A percentile compares a stretch with the other conserved stretches of the same genome.
phyloP scores from a whole-genome alignment of 371 early-diverging fungal genomes.

The Apophysomyces elegans region DNA sequence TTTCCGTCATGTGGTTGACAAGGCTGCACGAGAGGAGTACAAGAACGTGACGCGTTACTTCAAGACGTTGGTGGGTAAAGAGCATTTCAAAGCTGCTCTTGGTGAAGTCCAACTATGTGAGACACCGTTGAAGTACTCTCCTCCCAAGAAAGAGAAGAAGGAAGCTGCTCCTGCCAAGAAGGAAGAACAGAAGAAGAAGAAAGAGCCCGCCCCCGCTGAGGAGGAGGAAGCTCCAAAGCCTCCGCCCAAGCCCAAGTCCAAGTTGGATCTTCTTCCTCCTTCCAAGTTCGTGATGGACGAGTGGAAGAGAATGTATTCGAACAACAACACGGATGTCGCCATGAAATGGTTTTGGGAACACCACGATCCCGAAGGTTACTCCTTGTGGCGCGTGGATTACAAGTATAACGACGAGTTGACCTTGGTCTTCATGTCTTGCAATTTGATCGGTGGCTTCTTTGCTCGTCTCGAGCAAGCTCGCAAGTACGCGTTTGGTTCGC shows the following conservation, averaged over 20 bases:
- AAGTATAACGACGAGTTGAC: constrained; percentile 93
- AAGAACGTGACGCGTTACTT: constrained; percentile 90
- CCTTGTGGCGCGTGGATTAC: constrained; percentile 88
- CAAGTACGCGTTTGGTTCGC: constrained; percentile 92
- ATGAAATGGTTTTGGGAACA: constrained; percentile 90
- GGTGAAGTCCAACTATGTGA: constrained; percentile 60
- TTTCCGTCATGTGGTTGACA: constrained; percentile 53
- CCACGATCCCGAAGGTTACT: constrained; percentile 81
- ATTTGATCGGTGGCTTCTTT: constrained; percentile 92
- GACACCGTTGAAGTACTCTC: constrained; percentile 40
- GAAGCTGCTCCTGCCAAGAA: constrained; percentile 46
- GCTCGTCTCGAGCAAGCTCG: constrained; percentile 87
- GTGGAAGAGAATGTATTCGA: constrained; percentile 94
- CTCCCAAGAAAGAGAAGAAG: constrained; percentile 50
- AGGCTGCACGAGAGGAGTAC: constrained; percentile 74
- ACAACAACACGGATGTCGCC: constrained; percentile 85
- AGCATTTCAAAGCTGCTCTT: constrained; percentile 76
- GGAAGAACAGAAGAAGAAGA: constrained; percentile 43
- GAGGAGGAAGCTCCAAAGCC: constrained; percentile 56
- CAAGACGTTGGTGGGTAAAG: constrained; percentile 77
- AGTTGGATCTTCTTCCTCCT: constrained; percentile 81
- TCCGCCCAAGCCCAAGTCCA: constrained; percentile 85
- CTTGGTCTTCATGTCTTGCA: constrained; percentile 86
- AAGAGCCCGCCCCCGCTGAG: constrained; percentile 43
- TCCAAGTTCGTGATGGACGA: constrained; percentile 79